These are phyloP conservation scores for Leucosporidium yakuticum DNA, from an alignment of 768 basidiomycete species.

Conservation along the genomic window DNA sequence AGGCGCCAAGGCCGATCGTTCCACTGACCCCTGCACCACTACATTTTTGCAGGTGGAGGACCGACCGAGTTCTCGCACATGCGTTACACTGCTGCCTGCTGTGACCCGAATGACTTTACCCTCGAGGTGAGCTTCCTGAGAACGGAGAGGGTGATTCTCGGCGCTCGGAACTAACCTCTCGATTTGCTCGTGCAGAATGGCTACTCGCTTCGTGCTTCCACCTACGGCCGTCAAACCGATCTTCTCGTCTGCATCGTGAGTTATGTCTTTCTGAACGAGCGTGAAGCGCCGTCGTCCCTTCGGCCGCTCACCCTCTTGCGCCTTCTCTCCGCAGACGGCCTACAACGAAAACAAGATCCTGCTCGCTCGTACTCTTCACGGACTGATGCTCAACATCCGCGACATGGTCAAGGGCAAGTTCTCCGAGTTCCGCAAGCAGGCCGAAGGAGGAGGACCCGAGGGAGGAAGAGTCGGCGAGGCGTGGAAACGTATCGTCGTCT, in stretches of 20 bases:
- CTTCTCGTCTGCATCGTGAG: slow-evolving; percentile 86
- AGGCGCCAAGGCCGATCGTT: background rate
- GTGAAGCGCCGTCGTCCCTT: slow-evolving; percentile 24
- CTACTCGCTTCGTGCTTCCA: slow-evolving; percentile 74
- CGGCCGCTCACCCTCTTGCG: background rate
- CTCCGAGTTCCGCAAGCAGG: slow-evolving; percentile 81
- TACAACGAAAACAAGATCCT: slow-evolving; percentile 90
- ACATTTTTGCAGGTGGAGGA: slow-evolving; percentile 44
- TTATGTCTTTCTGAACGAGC: background rate
- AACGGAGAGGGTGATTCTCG: background rate
- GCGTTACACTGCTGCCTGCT: slow-evolving; percentile 79
- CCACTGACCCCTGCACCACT: slow-evolving; percentile 1
- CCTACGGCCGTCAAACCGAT: slow-evolving; percentile 85
- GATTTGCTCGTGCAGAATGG: slow-evolving; percentile 48
- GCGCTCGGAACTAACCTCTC: background rate
- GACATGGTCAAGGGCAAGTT: slow-evolving; percentile 93
- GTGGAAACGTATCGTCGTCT: slow-evolving; percentile 73
- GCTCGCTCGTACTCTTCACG: slow-evolving; percentile 80
- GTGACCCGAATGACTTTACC: slow-evolving; percentile 81
- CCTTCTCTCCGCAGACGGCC: slow-evolving; percentile 38
- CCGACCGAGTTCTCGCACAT: slow-evolving; percentile 90
- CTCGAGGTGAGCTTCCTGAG: slow-evolving; percentile 47
- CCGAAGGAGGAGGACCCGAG: slow-evolving; percentile 74
- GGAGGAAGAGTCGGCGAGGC: slow-evolving; percentile 44
- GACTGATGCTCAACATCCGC: slow-evolving; percentile 95